Evolutionary conservation across 164 flowering plant species (phyloP), one percentile per base, ranked within the genome.

Genomic region (Macadamia tetraphylla): DNA sequence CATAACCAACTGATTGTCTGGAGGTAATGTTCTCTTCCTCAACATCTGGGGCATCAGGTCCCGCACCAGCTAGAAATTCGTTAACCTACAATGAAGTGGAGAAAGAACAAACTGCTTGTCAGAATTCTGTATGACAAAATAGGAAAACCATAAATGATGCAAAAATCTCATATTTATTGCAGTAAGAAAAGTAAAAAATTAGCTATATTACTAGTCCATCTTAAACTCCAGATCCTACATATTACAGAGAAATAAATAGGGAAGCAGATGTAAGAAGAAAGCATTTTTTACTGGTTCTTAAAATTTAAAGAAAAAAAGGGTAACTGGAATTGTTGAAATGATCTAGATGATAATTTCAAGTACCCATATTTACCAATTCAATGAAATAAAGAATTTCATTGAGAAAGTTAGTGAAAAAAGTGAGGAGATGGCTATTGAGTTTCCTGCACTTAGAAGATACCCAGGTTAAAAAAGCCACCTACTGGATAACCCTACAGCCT

Each of bases 41-140:
- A 66, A 94, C 98, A 79, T 94, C 98, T 53, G 99, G 98, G 76
- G 98, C 98, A 87, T 92, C 99, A 74, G 97, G 86, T 72, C 99
- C 99, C 73, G 89, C 92, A 61, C 99, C 99, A 68, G 97, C 94
- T 71, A 94, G 89, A 77, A 92, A 94, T 71, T 94, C 99, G 78
- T 89, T 94, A 48, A 94, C 98, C 99, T 94, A 70, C 29, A 58
- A 73, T 13, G 65, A 32, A 71, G 29, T 40, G 62, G 64, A 60
- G 30, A 58, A 18, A 29, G 44, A n/a, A 40, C 29, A 14, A 53
- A 46, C 62, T 29, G 7, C 62, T 58, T 17, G 57, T 7, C n/a
- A 61, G 63, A 46, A 58, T 23, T 53, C 29, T 55, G 4, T 32
- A 35, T 8, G 59, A 52, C 3, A 48, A 67, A 5, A 18, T 7